These are phyloP conservation scores for Steccherinum ochraceum DNA, from an alignment of 768 basidiomycete genomes.

Conservation along the genomic window DNA sequence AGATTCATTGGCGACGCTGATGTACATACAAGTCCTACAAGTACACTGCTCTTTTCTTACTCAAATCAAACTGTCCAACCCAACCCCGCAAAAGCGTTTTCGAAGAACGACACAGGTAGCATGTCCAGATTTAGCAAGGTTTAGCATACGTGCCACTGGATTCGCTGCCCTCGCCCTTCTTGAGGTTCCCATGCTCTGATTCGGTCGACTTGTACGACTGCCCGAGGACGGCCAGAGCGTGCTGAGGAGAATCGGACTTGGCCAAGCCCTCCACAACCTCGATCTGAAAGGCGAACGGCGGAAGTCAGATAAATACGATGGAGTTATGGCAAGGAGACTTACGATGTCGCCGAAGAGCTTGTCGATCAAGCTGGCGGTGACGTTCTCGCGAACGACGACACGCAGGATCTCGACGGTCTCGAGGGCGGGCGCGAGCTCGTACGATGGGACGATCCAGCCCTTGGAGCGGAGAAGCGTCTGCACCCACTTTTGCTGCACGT, in stretches of 20 bases:
- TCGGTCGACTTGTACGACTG: conserved; percentile 30
- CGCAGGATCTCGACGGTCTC: conserved; percentile 52
- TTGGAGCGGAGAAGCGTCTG: conserved; percentile 42
- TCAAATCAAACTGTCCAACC: no score
- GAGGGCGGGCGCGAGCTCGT: conserved; percentile 48
- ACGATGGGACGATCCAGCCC: conserved; percentile 58
- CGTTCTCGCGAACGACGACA: conserved; percentile 53
- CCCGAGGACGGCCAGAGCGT: conserved; percentile 41
- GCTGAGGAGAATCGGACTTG: conserved; percentile 37
- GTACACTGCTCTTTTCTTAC: neutral
- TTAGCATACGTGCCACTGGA: conserved; percentile 63
- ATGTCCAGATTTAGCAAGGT: conserved; percentile 50
- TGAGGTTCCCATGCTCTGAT: conserved; percentile 37
- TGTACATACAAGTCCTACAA: no score
- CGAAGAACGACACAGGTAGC: no score
- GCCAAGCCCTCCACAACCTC: conserved; percentile 58
- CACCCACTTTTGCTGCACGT: conserved; percentile 53
- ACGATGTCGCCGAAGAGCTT: conserved; percentile 65
- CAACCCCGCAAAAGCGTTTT: no score
- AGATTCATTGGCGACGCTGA: no score
- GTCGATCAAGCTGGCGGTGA: conserved; percentile 41
- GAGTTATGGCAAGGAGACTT: conserved; percentile 20
- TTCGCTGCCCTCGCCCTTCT: conserved; percentile 39
- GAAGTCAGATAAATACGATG: neutral
- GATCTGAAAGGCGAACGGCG: conserved; percentile 31